Conservation (phyloP, 805 yeast species). For the Sungouiella thailandica region DNA sequence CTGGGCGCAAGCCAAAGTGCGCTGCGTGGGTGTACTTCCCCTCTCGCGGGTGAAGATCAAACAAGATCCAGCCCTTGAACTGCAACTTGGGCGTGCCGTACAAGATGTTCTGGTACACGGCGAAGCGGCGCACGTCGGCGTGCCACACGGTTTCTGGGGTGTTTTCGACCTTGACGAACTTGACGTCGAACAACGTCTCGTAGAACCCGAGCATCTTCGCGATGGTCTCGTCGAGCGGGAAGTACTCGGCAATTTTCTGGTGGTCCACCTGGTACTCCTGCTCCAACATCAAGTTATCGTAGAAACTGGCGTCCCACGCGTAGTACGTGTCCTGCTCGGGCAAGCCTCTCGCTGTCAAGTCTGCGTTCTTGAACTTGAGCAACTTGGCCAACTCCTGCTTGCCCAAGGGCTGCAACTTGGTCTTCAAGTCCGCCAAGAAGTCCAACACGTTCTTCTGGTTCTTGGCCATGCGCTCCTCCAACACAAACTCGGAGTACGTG, state of each 20-base stretch:
- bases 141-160: constrained; percentile 60
- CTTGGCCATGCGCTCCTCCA: constrained; percentile 82
- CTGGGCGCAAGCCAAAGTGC: constrained; percentile 63
- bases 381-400: constrained; percentile 46
- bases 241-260: constrained; percentile 67
- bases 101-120: constrained; percentile 60
- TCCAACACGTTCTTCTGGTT: constrained; percentile 51
- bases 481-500: constrained; percentile 62
- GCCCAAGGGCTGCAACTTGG: constrained; percentile 58
- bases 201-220: constrained; percentile 66
- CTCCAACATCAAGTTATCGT: constrained; percentile 61
- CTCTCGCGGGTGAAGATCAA: constrained; percentile 80
- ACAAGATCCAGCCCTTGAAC: constrained; percentile 74
- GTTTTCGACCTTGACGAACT: constrained; percentile 51
- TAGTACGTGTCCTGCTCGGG: constrained; percentile 37
- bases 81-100: constrained; percentile 35
- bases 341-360: constrained; percentile 42
- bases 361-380: constrained; percentile 48
- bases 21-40: constrained; percentile 92
- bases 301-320: constrained; percentile 73
- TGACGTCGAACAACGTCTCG: constrained; percentile 63
- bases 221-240: constrained; percentile 68
- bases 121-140: constrained; percentile 67
- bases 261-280: constrained; percentile 68
- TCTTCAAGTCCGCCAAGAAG: constrained; percentile 59